phyloP scores from a whole-genome alignment of 257 asterid genomes.

The Prunella vulgaris region DNA sequence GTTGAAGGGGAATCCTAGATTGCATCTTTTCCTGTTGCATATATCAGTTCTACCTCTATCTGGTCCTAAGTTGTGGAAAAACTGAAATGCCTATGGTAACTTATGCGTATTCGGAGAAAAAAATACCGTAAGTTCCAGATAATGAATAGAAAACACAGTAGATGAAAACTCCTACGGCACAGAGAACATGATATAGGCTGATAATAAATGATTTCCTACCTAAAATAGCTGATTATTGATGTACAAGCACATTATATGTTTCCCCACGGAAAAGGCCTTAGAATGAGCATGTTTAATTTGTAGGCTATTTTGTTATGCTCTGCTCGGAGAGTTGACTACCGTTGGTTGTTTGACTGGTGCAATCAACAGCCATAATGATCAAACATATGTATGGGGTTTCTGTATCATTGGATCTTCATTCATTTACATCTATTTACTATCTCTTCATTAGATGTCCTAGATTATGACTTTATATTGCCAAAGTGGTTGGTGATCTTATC shows the following conservation, averaged over 20 bases:
- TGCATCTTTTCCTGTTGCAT: constrained; percentile 11
- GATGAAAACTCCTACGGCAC: background rate
- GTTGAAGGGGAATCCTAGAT: background rate
- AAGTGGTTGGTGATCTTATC: background rate
- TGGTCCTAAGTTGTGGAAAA: background rate
- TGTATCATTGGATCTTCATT: background rate
- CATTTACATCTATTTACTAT: background rate
- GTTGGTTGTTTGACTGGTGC: background rate
- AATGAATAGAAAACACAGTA: background rate
- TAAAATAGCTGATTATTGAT: background rate
- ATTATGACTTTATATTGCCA: background rate
- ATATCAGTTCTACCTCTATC: constrained; percentile 4
- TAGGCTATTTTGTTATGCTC: background rate
- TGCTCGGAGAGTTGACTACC: background rate
- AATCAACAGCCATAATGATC: background rate
- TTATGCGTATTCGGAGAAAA: background rate
- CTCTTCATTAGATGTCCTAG: background rate
- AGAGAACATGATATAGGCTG: background rate
- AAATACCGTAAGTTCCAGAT: background rate
- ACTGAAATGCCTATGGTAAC: constrained; percentile 1
- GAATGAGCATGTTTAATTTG: background rate
- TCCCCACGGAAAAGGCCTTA: background rate
- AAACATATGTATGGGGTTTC: background rate
- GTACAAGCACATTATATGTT: background rate
- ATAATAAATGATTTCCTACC: background rate